Base-by-base conservation (phyloP, 2,329 filamentous ascomycete genomes). In the Chaetomium strumarium region DNA sequence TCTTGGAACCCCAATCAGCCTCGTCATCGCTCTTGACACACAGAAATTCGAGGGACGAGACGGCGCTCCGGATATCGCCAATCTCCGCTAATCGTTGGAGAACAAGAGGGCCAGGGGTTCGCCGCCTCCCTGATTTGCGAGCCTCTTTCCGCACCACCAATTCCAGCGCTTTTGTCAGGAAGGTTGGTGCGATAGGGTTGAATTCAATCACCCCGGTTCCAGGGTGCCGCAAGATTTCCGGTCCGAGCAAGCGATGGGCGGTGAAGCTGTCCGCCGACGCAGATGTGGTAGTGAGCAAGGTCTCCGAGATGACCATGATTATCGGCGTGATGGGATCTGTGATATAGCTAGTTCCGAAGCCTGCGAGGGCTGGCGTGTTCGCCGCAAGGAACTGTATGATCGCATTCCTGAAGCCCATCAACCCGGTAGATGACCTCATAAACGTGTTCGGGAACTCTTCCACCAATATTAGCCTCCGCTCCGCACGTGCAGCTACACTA, bases 231-330 rank as follows among this genome's bases (percentile, higher is more conserved):
- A 90, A 76, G 40, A 99, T 87, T 58, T 93, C 88, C 0, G 90
- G 85, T 0, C 95, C 93, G 3, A 99, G 80, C 16, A 99, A 72
- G 20, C 91, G 83, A 71, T 97, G 89, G 0, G 90, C 90, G 1
- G 93, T 99, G 63, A 97, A 90, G 68, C 88, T 96, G 64, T 97
- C 91, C 12, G 89, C 84, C 10, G 87, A 84, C 1, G 90, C 86
- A 3, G 88, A 91, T 8, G 85, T 90, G 1, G 90, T 93, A 0
- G 88, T 92, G 14, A 96, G 72, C 13, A 95, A 74, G 0, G 90
- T 95, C 68, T 99, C 93, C 0, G 93, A 96, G 46, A 99, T 83
- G 53, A 99, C 80, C 72, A 99, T 84, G 31, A 99, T 80, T 34
- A 97, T 76, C 0, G 93, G 93, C 1, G 81, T 83, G 24, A 83